Percentiles rank a stretch among this genome's conserved stretches.
Conservation (phyloP, 352 stramenopile genomes). For the Pythium sukuiense region DNA sequence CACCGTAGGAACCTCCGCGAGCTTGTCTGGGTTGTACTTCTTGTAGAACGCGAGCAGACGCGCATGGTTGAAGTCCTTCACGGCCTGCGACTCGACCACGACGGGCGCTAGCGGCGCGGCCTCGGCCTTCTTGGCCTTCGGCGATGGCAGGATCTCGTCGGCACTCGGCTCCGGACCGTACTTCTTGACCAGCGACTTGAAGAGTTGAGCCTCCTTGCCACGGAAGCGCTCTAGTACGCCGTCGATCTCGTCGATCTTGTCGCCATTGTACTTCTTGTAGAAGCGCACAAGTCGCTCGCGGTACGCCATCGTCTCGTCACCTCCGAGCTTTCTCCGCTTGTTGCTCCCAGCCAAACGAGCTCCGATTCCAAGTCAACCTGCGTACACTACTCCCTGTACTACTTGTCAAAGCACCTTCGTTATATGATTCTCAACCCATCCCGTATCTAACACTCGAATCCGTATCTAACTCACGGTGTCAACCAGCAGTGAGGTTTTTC, state of each 20-base stretch:
- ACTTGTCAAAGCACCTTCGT: not conserved
- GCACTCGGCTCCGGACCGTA: constrained; percentile 72
- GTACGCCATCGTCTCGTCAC: constrained; percentile 40
- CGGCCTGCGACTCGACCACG: constrained; percentile 29
- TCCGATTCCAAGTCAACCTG: not conserved
- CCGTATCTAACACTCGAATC: not conserved
- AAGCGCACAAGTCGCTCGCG: constrained; percentile 75
- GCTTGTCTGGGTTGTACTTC: constrained; percentile 83
- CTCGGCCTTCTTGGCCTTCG: constrained; percentile 17
- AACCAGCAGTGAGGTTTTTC: not conserved
- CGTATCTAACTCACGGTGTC: not conserved
- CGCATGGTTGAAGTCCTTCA: constrained; percentile 59
- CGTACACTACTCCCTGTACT: not conserved
- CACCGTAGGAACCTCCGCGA: constrained; percentile 60
- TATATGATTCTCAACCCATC: not conserved
- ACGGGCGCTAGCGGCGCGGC: constrained; percentile 1
- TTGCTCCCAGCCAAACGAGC: constrained; percentile 14
- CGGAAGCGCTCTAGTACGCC: constrained; percentile 79
- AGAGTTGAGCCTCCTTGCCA: constrained; percentile 71
- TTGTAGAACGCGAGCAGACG: constrained; percentile 77
- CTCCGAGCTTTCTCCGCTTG: not conserved
- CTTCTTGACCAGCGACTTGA: constrained; percentile 78
- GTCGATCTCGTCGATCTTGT: constrained; percentile 86
- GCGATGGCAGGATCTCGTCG: constrained; percentile 41
- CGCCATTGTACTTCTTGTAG: constrained; percentile 84